phyloP scores from a whole-genome alignment of 2,329 filamentous ascomycete species.

The Fusarium nurragi region DNA sequence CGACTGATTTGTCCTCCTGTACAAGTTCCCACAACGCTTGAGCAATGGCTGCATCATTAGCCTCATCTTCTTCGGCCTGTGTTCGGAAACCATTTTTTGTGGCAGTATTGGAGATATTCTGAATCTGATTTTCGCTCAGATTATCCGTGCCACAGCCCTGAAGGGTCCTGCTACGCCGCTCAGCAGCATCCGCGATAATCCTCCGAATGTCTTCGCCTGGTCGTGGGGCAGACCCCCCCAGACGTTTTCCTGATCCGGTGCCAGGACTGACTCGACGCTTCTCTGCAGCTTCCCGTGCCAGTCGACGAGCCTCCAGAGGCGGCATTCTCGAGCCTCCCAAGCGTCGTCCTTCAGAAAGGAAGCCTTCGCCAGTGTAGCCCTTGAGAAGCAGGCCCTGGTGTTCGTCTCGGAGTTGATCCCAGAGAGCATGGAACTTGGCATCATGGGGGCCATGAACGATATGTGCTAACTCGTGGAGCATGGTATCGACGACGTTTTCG shows the following conservation, averaged over 20 bases:
- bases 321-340: slow-evolving; percentile 76
- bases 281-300: slow-evolving; percentile 79
- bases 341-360: slow-evolving; percentile 77
- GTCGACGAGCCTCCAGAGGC: slow-evolving; percentile 75
- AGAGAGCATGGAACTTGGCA: slow-evolving; percentile 81
- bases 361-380: slow-evolving; percentile 91
- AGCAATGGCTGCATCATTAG: slow-evolving; percentile 86
- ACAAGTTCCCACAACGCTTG: slow-evolving; percentile 87
- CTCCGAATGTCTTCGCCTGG: slow-evolving; percentile 74
- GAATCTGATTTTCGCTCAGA: slow-evolving; percentile 72
- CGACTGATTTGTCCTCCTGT: slow-evolving; percentile 75
- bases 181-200: slow-evolving; percentile 76
- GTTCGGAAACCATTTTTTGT: slow-evolving; percentile 81
- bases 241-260: slow-evolving; percentile 74
- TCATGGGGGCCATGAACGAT: slow-evolving; percentile 87
- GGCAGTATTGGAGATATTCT: slow-evolving; percentile 69
- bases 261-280: slow-evolving; percentile 67
- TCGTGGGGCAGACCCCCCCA: slow-evolving; percentile 69
- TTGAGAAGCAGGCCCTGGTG: slow-evolving; percentile 78
- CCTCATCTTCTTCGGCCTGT: slow-evolving; percentile 86
- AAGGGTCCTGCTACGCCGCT: slow-evolving; percentile 72
- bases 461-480: slow-evolving; percentile 94
- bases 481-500: slow-evolving; percentile 85
- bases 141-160: slow-evolving; percentile 80
- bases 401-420: slow-evolving; percentile 90